These are phyloP conservation scores for Fusarium keratoplasticum DNA, from an alignment of 2,329 filamentous ascomycete genomes.

Conservation along the genomic window DNA sequence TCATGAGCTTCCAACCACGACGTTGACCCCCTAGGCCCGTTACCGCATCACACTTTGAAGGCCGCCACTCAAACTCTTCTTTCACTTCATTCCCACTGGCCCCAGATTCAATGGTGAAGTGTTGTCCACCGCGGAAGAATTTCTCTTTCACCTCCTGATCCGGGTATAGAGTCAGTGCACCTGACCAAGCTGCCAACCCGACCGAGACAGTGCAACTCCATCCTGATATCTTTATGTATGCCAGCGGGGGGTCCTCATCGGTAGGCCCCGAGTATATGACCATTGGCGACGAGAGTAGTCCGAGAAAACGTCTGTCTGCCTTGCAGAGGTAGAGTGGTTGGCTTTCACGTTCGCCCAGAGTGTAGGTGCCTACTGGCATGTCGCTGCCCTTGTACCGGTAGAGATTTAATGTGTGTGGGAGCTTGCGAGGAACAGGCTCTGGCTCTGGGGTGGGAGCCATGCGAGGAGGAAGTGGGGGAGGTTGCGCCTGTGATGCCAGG, in stretches of 20 bases:
- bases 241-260: conserved; percentile 26
- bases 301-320: conserved; percentile 20
- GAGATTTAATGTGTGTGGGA: conserved; percentile 38
- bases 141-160: conserved; percentile 19
- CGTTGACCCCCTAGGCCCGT: conserved; percentile 22
- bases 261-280: conserved; percentile 40
- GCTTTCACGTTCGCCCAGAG: conserved; percentile 33
- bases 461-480: background rate
- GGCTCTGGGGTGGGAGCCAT: background rate
- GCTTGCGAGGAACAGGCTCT: conserved; percentile 20
- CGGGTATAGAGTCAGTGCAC: conserved; percentile 10
- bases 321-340: conserved; percentile 37
- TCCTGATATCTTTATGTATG: conserved; percentile 24
- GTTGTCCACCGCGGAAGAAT: conserved; percentile 20
- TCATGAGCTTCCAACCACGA: conserved; percentile 40
- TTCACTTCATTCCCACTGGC: conserved; percentile 22
- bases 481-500: background rate
- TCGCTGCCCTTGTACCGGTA: conserved; percentile 20
- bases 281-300: conserved; percentile 17
- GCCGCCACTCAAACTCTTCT: conserved; percentile 41
- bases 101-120: conserved; percentile 36
- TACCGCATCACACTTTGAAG: conserved; percentile 31
- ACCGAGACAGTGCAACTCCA: conserved; percentile 24
- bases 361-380: conserved; percentile 7
- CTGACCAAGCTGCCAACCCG: conserved; percentile 30